Conservation (phyloP, 2,329 filamentous ascomycete genomes). For the Parastagonospora avenae region DNA sequence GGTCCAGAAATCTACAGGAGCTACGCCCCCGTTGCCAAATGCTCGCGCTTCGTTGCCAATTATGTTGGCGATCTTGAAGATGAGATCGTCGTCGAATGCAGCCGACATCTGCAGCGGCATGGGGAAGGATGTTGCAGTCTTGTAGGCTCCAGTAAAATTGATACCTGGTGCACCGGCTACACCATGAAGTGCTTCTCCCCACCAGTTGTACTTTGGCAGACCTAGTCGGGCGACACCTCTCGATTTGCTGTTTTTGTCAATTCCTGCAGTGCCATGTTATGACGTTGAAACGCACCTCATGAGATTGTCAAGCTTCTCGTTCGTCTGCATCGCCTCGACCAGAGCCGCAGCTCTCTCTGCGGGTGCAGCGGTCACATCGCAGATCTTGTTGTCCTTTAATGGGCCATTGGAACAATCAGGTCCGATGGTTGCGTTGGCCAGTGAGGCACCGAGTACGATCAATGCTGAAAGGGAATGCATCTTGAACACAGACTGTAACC, state of each 20-base stretch:
- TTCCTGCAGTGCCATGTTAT: conserved; percentile 33
- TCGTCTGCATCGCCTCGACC: conserved; percentile 56
- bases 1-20: conserved; percentile 64
- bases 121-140: conserved; percentile 68
- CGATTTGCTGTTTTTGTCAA: conserved; percentile 53
- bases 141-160: conserved; percentile 61
- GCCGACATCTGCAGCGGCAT: conserved; percentile 67
- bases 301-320: conserved; percentile 55
- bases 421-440: conserved; percentile 14
- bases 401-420: conserved; percentile 59
- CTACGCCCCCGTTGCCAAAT: conserved; percentile 65
- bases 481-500: not conserved
- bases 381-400: conserved; percentile 55
- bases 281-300: conserved; percentile 20
- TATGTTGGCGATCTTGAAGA: conserved; percentile 61
- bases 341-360: conserved; percentile 54
- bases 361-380: conserved; percentile 49
- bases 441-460: conserved; percentile 3
- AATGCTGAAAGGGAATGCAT: conserved; percentile 6
- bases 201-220: conserved; percentile 58
- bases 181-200: conserved; percentile 68
- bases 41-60: conserved; percentile 67
- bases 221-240: conserved; percentile 62
- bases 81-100: conserved; percentile 67
- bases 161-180: conserved; percentile 61